Percentiles rank a stretch among this genome's conserved stretches.
Evolutionary conservation across 2,329 filamentous ascomycete genomes (phyloP).

Genomic region (Magnaporthiopsis incrustans): DNA sequence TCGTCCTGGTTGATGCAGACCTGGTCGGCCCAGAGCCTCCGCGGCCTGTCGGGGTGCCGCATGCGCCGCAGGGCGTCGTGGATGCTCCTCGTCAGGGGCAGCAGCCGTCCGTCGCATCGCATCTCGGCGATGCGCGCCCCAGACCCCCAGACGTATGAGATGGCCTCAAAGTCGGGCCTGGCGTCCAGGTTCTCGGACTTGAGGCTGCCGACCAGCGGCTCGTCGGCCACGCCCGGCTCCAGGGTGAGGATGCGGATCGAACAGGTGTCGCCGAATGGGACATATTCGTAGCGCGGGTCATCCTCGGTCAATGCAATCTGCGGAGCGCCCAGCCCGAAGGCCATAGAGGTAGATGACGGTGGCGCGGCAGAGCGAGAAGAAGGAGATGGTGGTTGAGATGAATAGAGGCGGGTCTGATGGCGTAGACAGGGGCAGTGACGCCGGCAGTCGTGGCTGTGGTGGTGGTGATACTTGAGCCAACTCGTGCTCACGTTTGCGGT

Average conservation of each 20-base stretch:
- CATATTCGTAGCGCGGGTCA: neutral
- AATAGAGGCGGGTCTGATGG: neutral
- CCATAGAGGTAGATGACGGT: neutral
- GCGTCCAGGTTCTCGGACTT: neutral
- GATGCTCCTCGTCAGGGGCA: neutral
- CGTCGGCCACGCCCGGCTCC: neutral
- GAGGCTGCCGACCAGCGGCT: neutral
- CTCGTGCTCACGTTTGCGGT: neutral
- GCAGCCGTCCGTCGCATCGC: neutral
- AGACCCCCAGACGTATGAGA: neutral
- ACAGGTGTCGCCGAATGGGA: neutral
- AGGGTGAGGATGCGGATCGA: neutral
- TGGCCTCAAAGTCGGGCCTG: neutral
- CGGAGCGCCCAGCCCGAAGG: neutral
- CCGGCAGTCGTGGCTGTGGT: too few relatives aligned
- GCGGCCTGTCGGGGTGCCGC: too few relatives aligned
- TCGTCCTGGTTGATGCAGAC: constrained; percentile 19
- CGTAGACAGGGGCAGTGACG: neutral
- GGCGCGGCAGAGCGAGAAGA: too few relatives aligned
- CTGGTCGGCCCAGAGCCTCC: constrained; percentile 16
- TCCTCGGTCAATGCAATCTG: neutral
- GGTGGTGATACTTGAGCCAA: neutral
- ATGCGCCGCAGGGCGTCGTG: neutral
- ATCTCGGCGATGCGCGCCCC: neutral
- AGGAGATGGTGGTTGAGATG: neutral